phyloP scores from a whole-genome alignment of 768 basidiomycete genomes.

The Naematelia encephala region DNA sequence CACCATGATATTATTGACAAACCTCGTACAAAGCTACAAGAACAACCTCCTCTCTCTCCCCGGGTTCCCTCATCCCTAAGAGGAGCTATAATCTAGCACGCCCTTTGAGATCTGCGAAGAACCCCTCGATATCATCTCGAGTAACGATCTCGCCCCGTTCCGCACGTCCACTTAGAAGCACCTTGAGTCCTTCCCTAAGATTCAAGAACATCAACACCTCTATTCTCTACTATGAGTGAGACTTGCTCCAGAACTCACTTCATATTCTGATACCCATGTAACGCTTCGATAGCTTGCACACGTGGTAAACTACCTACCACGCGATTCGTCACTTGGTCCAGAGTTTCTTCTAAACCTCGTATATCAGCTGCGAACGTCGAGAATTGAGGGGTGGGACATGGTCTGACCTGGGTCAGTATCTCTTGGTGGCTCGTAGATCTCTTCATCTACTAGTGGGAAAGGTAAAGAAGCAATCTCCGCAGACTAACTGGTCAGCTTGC shows the following conservation, averaged over 20 bases:
- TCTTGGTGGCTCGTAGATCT: conserved; percentile 47
- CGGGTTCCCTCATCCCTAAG: too few species aligned
- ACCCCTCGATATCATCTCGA: conserved; percentile 36
- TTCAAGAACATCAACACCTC: neutral
- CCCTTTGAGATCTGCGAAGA: conserved; percentile 28
- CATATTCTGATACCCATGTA: conserved; percentile 45
- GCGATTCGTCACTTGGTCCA: conserved; percentile 41
- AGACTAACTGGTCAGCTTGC: conserved; percentile 11
- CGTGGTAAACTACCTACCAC: conserved; percentile 38
- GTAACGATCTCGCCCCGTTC: conserved; percentile 29
- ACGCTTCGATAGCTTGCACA: conserved; percentile 46
- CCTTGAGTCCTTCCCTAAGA: conserved; percentile 27
- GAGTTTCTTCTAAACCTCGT: conserved; percentile 42
- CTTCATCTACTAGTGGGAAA: conserved; percentile 47
- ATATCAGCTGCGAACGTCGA: neutral
- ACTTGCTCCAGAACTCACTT: conserved; percentile 41
- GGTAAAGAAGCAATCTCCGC: conserved; percentile 23
- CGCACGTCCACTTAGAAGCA: conserved; percentile 29
- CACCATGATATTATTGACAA: neutral
- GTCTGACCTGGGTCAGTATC: conserved; percentile 30
- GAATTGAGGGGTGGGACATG: neutral
- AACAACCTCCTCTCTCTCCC: too few species aligned
- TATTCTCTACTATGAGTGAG: neutral
- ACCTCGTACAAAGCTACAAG: too few species aligned
- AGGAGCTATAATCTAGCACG: too few species aligned